These are phyloP conservation scores for Drosera spatulata DNA, from an alignment of 179 eudicot species.

Conservation along the genomic window DNA sequence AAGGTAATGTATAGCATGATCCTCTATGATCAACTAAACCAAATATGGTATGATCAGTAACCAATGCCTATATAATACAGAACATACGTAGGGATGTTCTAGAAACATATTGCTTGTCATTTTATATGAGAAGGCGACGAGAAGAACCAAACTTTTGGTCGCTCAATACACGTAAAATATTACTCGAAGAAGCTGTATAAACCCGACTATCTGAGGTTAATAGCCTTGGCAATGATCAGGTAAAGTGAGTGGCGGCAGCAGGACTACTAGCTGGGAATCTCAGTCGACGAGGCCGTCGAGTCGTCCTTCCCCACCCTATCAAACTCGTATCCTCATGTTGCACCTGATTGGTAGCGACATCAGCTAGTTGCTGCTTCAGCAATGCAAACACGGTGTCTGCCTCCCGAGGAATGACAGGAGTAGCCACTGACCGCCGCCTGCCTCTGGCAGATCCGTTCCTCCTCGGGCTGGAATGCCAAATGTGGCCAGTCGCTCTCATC, in stretches of 20 bases:
- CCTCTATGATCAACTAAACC: no score
- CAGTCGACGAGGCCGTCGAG: conserved; percentile 88
- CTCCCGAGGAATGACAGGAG: conserved; percentile 3
- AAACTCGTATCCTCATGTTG: conserved; percentile 59
- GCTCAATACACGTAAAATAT: no score
- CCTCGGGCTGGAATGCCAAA: conserved; percentile 58
- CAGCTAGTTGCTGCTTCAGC: conserved; percentile 23
- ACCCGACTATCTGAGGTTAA: background rate
- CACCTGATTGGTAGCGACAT: conserved; percentile 22
- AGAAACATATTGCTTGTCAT: no score
- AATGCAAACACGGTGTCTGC: conserved; percentile 4
- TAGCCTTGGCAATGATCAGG: background rate
- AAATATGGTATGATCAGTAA: no score
- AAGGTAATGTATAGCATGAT: no score
- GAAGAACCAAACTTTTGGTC: no score
- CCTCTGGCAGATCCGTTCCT: conserved; percentile 62
- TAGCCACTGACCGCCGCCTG: conserved; percentile 27
- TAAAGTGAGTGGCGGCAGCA: conserved; percentile 13
- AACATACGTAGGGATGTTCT: no score
- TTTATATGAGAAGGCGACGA: no score
- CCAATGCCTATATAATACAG: no score
- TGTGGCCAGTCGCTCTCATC: conserved; percentile 76
- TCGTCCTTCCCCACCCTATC: conserved; percentile 89
- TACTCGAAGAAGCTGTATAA: background rate
- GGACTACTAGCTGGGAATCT: conserved; percentile 64